Percentiles rank a stretch among this genome's conserved stretches.
Evolutionary conservation across 495 filamentous ascomycete species (phyloP).

Genomic region (Thermochaetoides thermophila): DNA sequence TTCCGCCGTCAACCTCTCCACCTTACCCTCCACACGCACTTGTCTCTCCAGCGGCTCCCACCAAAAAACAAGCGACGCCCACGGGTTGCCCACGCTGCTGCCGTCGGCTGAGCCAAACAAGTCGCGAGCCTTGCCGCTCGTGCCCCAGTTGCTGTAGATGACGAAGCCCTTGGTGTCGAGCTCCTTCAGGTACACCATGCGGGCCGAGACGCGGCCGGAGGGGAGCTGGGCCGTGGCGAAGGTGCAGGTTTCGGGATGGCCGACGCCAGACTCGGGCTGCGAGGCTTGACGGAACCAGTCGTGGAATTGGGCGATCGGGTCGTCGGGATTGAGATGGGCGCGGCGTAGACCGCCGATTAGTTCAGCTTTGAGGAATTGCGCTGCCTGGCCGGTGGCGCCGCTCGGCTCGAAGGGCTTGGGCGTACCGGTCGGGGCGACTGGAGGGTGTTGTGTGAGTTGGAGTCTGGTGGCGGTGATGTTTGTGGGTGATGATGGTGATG

Average conservation of each 20-base stretch:
- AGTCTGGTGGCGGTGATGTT: too few relatives aligned
- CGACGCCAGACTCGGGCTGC: constrained; percentile 32
- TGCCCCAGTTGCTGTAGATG: constrained; percentile 85
- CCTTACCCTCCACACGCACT: constrained; percentile 65
- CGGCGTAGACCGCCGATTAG: constrained; percentile 32
- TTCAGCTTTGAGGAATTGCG: constrained; percentile 42
- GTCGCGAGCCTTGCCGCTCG: constrained; percentile 52
- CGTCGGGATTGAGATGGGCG: constrained; percentile 34
- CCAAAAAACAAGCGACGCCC: constrained; percentile 63
- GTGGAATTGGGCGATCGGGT: constrained; percentile 72
- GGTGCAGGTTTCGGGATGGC: constrained; percentile 61
- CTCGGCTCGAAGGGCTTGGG: constrained; percentile 1
- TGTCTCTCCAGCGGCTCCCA: constrained; percentile 66
- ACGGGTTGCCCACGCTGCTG: constrained; percentile 37
- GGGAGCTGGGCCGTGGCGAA: constrained; percentile 79
- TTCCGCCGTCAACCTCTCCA: constrained; percentile 48
- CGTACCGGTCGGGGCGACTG: constrained; percentile 27
- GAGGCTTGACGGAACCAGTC: constrained; percentile 67
- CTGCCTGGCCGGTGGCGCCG: constrained; percentile 35
- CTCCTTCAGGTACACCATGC: constrained; percentile 86
- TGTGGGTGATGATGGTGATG: too few relatives aligned
- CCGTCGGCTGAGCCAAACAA: constrained; percentile 25
- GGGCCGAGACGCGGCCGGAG: constrained; percentile 66
- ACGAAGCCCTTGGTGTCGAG: constrained; percentile 69
- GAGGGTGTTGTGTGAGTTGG: too few relatives aligned